These are phyloP conservation scores for Tulasnella sp. DNA, from an alignment of 768 basidiomycete genomes.

Conservation along the genomic window DNA sequence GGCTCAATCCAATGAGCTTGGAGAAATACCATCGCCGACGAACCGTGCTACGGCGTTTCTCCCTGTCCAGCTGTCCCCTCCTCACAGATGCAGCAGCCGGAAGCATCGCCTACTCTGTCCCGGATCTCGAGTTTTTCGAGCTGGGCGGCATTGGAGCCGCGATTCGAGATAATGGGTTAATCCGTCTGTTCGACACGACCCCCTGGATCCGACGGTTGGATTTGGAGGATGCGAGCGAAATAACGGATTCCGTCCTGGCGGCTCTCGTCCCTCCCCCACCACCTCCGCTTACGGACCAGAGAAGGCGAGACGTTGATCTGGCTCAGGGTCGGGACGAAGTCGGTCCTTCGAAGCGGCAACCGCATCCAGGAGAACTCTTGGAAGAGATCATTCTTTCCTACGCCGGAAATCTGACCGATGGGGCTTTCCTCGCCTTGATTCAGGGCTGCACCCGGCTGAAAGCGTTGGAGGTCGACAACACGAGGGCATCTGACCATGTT, in stretches of 20 bases:
- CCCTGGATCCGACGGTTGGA: constrained; percentile 76
- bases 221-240: constrained; percentile 77
- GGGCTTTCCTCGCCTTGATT: constrained; percentile 66
- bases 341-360: constrained; percentile 11
- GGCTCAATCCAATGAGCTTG: constrained; percentile 54
- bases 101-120: constrained; percentile 70
- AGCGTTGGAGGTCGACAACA: constrained; percentile 78
- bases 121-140: constrained; percentile 76
- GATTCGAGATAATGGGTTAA: constrained; percentile 72
- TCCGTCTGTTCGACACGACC: constrained; percentile 68
- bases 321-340: constrained; percentile 17
- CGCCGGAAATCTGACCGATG: constrained; percentile 65
- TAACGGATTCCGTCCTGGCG: constrained; percentile 72
- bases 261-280: constrained; percentile 57
- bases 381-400: constrained; percentile 74
- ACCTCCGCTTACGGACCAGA: constrained; percentile 17
- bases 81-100: constrained; percentile 77
- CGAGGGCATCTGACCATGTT: constrained; percentile 63
- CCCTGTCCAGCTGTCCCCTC: constrained; percentile 67
- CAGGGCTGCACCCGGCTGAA: constrained; percentile 62
- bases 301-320: constrained; percentile 32
- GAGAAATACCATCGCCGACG: constrained; percentile 60
- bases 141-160: constrained; percentile 72
- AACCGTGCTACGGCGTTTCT: constrained; percentile 72
- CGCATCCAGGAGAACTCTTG: constrained; percentile 64